Evolutionary conservation across 495 filamentous ascomycete genomes (phyloP), one percentile per base, ranked within the genome.

Genomic region (Penicillium alfredii): DNA sequence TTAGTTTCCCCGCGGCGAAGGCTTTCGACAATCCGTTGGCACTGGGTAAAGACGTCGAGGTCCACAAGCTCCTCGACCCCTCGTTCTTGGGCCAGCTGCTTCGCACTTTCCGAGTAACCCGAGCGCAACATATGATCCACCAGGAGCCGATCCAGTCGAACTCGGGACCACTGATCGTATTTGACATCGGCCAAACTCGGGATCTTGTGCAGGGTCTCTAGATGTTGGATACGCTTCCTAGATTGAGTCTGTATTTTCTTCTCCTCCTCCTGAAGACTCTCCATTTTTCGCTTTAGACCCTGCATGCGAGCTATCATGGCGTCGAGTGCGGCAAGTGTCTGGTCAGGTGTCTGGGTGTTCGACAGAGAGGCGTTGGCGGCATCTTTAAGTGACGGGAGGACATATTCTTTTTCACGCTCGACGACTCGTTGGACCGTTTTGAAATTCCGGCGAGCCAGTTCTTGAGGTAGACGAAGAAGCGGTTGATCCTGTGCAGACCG

Each of bases 371-470:
- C 74, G 32, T 77, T 81, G 23, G 83, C 77, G 8, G 77, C 74
- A 12, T 84, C 71, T 60, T 80, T 80, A 39, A 97, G 76, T 19
- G 75, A 62, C 21, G 74, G 74, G 43, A 84, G 76, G 29, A 95
- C 65, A 49, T 73, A 66, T 35, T 80, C 76, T 42, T 77, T 78
- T 38, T 89, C 84, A 47, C 81, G 79, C 54, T 97, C 92, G 51
- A 93, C 76, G 38, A 77, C 64, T 43, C 82, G 77, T 53, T 94
- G 92, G 12, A 87, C 81, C 0, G 79, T 75, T 52, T 95, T 94
- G 66, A 96, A 89, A 57, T 94, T 97, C 54, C 86, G 84, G 35
- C 92, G 84, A 26, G 86, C 78, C 35, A 97, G 79, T 59, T 96
- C 90, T 58, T 87, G 78, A 13, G 92, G 92, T 3, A 96, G 72